These are phyloP conservation scores for Citrus sinensis DNA, from an alignment of 345 rosid species.

Conservation along the genomic window DVS_A1.0 CM039169.1:33114001-33114500, in stretches of 20 bases:
- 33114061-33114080: conserved; percentile 86
- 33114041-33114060: conserved; percentile 86
- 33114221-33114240: conserved; percentile 85
- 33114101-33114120: conserved; percentile 95
- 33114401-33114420: conserved; percentile 84
- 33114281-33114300: conserved; percentile 76
- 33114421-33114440: conserved; percentile 33
- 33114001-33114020: conserved; percentile 90
- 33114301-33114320: conserved; percentile 96
- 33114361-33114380: conserved; percentile 57
- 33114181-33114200: conserved; percentile 73
- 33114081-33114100: conserved; percentile 67
- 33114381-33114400: conserved; percentile 83
- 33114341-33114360: conserved; percentile 81
- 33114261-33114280: conserved; percentile 80
- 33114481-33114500: background rate
- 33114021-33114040: conserved; percentile 93
- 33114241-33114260: conserved; percentile 91
- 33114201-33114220: conserved; percentile 89
- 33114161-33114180: conserved; percentile 78
- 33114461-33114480: background rate
- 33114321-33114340: conserved; percentile 93
- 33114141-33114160: conserved; percentile 95
- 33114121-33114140: conserved; percentile 95
- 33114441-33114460: conserved; percentile 7